A percentile compares a stretch with the other conserved stretches of the same genome.
Conservation (phyloP, 2,329 filamentous ascomycete genomes). For the Aschersonia sp. region DNA sequence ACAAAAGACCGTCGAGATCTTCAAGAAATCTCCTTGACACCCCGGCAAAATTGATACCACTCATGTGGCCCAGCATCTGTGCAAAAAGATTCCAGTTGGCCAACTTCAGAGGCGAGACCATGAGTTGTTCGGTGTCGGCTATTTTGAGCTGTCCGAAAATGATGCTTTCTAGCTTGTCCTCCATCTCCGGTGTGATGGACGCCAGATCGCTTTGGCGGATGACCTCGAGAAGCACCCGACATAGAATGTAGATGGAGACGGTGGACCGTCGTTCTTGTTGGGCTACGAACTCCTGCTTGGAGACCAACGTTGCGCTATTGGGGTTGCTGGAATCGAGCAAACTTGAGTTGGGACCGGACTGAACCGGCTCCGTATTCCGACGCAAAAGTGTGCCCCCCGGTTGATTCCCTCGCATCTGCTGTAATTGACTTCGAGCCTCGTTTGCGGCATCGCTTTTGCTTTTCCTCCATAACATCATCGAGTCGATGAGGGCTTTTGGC, state of each 20-base stretch:
- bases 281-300: slow-evolving; percentile 56
- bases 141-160: slow-evolving; percentile 93
- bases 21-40: slow-evolving; percentile 71
- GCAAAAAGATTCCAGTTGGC: slow-evolving; percentile 95
- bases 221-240: slow-evolving; percentile 84
- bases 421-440: slow-evolving; percentile 45
- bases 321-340: slow-evolving; percentile 15
- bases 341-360: slow-evolving; percentile 19
- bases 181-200: slow-evolving; percentile 79
- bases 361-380: slow-evolving; percentile 61
- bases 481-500: slow-evolving; percentile 89
- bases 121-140: slow-evolving; percentile 68
- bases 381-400: slow-evolving; percentile 41
- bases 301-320: slow-evolving; percentile 25
- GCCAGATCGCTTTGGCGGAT: slow-evolving; percentile 77
- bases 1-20: slow-evolving; percentile 67
- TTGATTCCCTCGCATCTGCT: slow-evolving; percentile 30
- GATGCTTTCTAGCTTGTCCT: slow-evolving; percentile 84
- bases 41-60: slow-evolving; percentile 74
- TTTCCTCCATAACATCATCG: slow-evolving; percentile 96
- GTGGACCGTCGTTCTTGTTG: slow-evolving; percentile 82
- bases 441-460: slow-evolving; percentile 83
- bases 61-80: slow-evolving; percentile 90
- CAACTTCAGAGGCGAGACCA: slow-evolving; percentile 67
- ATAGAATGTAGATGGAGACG: slow-evolving; percentile 91